Evolutionary conservation across 23 red algal species (phyloP).

Genomic region (Pyropia yezoensis): DNA sequence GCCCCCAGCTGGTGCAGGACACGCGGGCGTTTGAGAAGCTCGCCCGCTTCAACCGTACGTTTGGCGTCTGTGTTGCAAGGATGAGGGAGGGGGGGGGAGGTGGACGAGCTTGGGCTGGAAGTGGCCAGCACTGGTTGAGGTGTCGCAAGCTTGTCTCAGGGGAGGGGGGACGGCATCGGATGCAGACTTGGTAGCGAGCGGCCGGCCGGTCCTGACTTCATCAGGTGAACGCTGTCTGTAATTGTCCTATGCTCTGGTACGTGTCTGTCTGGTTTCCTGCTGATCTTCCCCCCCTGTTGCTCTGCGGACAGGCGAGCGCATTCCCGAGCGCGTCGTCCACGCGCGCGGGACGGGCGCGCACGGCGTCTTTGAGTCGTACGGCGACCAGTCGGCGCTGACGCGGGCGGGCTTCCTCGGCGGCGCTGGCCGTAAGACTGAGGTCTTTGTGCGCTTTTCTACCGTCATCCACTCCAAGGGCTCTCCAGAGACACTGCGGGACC

Average conservation of each 20-base stretch:
- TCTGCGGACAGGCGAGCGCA: constrained; percentile 26
- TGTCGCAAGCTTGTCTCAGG: too few relatives aligned
- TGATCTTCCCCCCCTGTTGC: too few relatives aligned
- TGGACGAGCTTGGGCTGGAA: background rate
- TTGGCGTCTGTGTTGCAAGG: too few relatives aligned
- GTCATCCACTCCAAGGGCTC: constrained; percentile 77
- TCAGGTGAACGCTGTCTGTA: too few relatives aligned
- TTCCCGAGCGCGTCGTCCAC: constrained; percentile 86
- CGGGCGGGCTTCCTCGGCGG: constrained; percentile 48
- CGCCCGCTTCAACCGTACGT: constrained; percentile 40
- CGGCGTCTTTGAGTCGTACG: constrained; percentile 52
- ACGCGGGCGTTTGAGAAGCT: constrained; percentile 32
- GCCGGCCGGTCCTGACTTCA: background rate
- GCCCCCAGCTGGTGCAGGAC: constrained; percentile 52
- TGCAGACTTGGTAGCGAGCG: background rate
- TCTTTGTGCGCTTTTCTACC: constrained; percentile 75
- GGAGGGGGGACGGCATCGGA: background rate
- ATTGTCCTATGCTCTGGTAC: too few relatives aligned
- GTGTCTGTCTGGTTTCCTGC: too few relatives aligned
- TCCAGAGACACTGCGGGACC: constrained; percentile 82
- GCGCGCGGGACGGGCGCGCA: constrained; percentile 63
- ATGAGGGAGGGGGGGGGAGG: too few relatives aligned
- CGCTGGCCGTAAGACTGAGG: constrained; percentile 34
- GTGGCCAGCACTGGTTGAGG: too few relatives aligned
- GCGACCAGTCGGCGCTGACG: constrained; percentile 33